phyloP scores from a whole-genome alignment of 306 rosid genomes.

The Dalbergia cultrata region DNA sequence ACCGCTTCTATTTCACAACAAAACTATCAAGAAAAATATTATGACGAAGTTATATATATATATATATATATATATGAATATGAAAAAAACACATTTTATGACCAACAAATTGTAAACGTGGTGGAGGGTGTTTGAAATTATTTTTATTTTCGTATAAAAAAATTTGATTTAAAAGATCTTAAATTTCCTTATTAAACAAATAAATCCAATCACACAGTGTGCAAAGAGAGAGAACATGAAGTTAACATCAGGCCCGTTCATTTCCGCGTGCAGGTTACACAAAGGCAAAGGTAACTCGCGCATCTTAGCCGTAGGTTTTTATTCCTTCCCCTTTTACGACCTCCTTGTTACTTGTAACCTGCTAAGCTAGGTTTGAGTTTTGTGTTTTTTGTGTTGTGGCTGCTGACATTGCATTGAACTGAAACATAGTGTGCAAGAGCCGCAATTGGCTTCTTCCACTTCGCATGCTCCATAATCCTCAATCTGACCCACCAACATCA shows the following conservation, averaged over 20 bases:
- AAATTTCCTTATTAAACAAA: too few relatives aligned
- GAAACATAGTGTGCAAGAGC: neutral
- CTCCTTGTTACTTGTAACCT: neutral
- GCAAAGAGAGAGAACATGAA: neutral
- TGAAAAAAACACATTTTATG: too few relatives aligned
- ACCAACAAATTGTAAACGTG: too few relatives aligned
- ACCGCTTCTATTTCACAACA: neutral
- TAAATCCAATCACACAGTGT: neutral
- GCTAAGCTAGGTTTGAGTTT: slow-evolving; percentile 13
- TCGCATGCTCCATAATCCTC: slow-evolving; percentile 30
- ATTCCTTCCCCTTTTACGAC: neutral
- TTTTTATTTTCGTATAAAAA: too few relatives aligned
- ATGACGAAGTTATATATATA: neutral
- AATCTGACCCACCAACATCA: neutral
- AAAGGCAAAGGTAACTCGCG: neutral
- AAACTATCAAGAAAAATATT: neutral
- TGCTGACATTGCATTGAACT: neutral
- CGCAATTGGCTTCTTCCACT: slow-evolving; percentile 5
- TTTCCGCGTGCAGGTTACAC: neutral
- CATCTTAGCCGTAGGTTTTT: neutral
- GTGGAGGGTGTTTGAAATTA: too few relatives aligned
- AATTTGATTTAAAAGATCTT: neutral
- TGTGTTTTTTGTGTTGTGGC: neutral
- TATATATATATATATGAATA: too few relatives aligned
- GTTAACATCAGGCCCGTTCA: slow-evolving; percentile 1